Conservation (phyloP, 805 yeast genomes). For the Candida glaebosa region DNA sequence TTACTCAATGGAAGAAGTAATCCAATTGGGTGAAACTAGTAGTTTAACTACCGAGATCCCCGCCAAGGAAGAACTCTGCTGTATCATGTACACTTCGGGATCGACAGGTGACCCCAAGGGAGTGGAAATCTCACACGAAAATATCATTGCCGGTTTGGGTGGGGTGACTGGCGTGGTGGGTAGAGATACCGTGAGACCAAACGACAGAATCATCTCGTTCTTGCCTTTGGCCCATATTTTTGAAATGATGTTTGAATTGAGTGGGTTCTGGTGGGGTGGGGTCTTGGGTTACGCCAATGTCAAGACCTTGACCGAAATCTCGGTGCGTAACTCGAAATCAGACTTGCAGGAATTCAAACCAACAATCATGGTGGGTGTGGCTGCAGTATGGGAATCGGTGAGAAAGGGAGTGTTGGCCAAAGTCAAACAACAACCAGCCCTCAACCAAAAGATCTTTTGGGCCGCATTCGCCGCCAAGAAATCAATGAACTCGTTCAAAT, state of each 20-base stretch:
- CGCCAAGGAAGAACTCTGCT: slow-evolving; percentile 56
- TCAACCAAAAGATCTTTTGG: slow-evolving; percentile 85
- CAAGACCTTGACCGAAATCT: slow-evolving; percentile 80
- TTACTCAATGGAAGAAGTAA: slow-evolving; percentile 59
- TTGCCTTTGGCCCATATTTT: slow-evolving; percentile 96
- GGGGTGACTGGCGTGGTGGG: slow-evolving; percentile 71
- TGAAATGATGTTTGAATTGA: slow-evolving; percentile 84
- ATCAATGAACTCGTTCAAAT: slow-evolving; percentile 55
- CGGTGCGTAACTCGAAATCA: slow-evolving; percentile 81
- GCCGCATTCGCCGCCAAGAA: slow-evolving; percentile 72
- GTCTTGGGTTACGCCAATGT: slow-evolving; percentile 87
- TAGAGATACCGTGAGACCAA: slow-evolving; percentile 43
- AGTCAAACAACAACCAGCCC: slow-evolving; percentile 59
- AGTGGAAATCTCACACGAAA: slow-evolving; percentile 63
- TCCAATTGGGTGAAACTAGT: slow-evolving; percentile 56
- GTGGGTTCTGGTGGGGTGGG: slow-evolving; percentile 85
- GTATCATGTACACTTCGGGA: slow-evolving; percentile 87
- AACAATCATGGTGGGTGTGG: slow-evolving; percentile 95
- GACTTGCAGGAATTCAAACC: slow-evolving; percentile 87
- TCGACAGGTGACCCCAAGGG: slow-evolving; percentile 86
- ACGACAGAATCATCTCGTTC: slow-evolving; percentile 80
- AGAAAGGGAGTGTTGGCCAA: slow-evolving; percentile 87
- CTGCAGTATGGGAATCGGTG: slow-evolving; percentile 96
- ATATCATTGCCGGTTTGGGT: slow-evolving; percentile 78
- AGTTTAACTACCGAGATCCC: slow-evolving; percentile 43